These are phyloP conservation scores for Penicillium herquei DNA, from an alignment of 495 filamentous ascomycete genomes.

Conservation along the genomic window DNA sequence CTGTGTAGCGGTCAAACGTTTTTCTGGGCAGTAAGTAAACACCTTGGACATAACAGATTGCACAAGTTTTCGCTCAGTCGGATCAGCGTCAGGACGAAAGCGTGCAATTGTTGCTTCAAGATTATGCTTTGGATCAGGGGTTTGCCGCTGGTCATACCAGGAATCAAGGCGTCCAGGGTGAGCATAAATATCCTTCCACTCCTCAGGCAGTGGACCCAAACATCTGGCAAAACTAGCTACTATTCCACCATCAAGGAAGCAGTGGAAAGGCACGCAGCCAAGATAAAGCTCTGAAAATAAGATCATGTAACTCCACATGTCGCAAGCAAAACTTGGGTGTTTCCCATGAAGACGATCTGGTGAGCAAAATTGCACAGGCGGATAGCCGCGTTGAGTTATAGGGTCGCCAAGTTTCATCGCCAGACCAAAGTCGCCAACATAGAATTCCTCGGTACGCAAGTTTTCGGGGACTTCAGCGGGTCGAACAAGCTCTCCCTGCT, in stretches of 20 bases:
- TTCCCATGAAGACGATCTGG: constrained; percentile 14
- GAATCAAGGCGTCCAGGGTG: constrained; percentile 11
- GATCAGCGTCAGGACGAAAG: constrained; percentile 20
- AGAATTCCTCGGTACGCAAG: constrained; percentile 41
- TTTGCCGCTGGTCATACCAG: constrained; percentile 1
- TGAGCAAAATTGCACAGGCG: constrained; percentile 15
- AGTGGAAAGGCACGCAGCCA: constrained; percentile 13
- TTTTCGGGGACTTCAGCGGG: constrained; percentile 9
- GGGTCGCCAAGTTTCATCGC: constrained; percentile 19
- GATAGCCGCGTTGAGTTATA: constrained; percentile 10
- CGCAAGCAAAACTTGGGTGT: constrained; percentile 14
- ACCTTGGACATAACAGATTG: constrained; percentile 24
- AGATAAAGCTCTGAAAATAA: constrained; percentile 17
- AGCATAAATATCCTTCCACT: constrained; percentile 14
- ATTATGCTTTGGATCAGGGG: constrained; percentile 6
- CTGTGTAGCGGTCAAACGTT: constrained; percentile 16
- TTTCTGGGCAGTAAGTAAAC: constrained; percentile 21
- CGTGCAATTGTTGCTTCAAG: constrained; percentile 21
- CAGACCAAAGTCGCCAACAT: constrained; percentile 54
- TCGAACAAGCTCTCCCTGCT: too few species aligned
- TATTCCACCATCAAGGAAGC: constrained; percentile 11
- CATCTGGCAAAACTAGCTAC: constrained; percentile 14
- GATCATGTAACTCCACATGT: constrained; percentile 18
- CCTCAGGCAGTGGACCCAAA: constrained; percentile 14
- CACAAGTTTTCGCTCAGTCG: constrained; percentile 21